Base-by-base conservation (phyloP, 345 rosid species). In the Sonneratia caseolaris region DNA sequence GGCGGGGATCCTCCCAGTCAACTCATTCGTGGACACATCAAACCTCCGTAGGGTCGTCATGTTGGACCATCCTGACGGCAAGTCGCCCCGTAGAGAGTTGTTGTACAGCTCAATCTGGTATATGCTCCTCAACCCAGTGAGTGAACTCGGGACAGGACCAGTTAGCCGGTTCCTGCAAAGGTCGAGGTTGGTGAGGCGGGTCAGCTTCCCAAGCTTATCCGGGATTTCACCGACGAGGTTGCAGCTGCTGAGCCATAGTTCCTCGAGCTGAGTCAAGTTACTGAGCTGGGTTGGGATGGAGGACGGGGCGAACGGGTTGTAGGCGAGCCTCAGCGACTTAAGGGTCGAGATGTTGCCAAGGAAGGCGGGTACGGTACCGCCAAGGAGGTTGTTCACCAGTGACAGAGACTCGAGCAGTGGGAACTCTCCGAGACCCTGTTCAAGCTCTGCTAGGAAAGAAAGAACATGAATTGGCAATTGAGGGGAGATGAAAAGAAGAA, bases 81-180 rank as follows among this genome's bases (percentile, higher is more conserved):
- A 81, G 73, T 77, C 85, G 21, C 97, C 97, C 4, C 95, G 81
- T 47, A 94, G 72, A 3, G 87, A 80, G 86, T 94, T 94, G 22
- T 82, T 71, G 72, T n/a, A 94, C 35, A 91, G 77, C 86, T 94
- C 98, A 45, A 94, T 83, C 64, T 88, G 96, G 71, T 55, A 74
- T 15, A 87, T 40, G 72, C 75, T 82, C 57, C 70, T 77, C 48
- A 90, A 75, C 81, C 84, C 71, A 0, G 83, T 73, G 51, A 91
- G 78, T 66, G 87, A 88, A 72, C 80, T 72, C 37, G 95, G 98
- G 66, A 91, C 78, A 13, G 89, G 70, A 62, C 96, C 98, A 27
- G 85, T 81, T 74, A 93, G 86, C 45, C 40, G 65, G 73, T 91
- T 93, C 0, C 0, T 0, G 5, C 89, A 59, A 76, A 91, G 80